Evolutionary conservation across 2,329 filamentous ascomycete genomes (phyloP), one percentile per base, ranked within the genome.

Genomic region (Phaeosphaeria sp.): DNA sequence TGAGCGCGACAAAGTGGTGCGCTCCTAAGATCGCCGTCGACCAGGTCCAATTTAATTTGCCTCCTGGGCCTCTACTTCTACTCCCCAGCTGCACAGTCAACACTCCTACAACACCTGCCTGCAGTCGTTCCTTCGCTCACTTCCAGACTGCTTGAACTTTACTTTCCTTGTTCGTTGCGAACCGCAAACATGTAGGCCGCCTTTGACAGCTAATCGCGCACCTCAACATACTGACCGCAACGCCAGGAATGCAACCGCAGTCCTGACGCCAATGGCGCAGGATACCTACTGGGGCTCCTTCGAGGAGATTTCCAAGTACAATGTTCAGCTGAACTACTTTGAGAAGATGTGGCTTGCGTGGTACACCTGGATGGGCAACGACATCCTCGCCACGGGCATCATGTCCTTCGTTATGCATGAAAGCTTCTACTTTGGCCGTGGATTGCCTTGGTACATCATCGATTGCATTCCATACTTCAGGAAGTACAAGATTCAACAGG

Each of bases 321-420:
- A 97, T 86, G 86, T 96, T 56, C 87, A 93, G 67, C 88, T 99
- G 74, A 97, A 92, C 79, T 84, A 92, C 64, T 82, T 89, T 73
- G 95, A 99, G 84, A 89, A 89, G 74, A 84, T 97, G 66, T 99
- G 95, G 95, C 90, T 91, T 49, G 89, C 93, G 42, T 98, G 93
- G 94, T 99, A 99, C 78, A 87, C 94, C 17, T 99, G 89, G 86
- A 97, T 98, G 90, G 92, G 96, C 78, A 99, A 99, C 78, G 95
- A 99, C 81, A 89, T 91, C 53, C 88, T 99, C 61, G 95, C 95
- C 58, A 99, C 95, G 3, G 95, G 95, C 60, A 95, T 99, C 82
- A 90, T 98, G 91, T 97, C 93, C 72, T 99, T 99, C 78, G 80
- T 90, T 67, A 92, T 98, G 87, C 95, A 99, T 83, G 95, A 99